Percentiles rank a stretch among this genome's conserved stretches.
phyloP scores from a whole-genome alignment of 2,329 filamentous ascomycete genomes.

The Colletotrichum sp. region DNA sequence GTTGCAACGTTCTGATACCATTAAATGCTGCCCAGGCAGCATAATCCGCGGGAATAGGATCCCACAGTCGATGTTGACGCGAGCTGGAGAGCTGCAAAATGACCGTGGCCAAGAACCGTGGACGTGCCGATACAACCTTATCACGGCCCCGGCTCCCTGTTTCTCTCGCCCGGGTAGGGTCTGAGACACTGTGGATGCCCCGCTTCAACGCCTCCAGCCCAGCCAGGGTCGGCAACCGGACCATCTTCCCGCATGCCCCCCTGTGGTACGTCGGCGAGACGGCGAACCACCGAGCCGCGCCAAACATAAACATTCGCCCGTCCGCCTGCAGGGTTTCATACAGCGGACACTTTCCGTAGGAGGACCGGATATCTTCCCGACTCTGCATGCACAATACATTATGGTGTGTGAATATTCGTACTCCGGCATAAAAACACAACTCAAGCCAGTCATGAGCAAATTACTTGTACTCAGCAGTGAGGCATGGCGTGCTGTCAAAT shows the following conservation, averaged over 20 bases:
- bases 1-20: neutral
- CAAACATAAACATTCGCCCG: neutral
- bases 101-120: neutral
- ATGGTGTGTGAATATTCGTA: neutral
- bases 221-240: neutral
- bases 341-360: neutral
- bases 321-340: neutral
- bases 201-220: neutral
- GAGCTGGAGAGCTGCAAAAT: neutral
- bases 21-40: neutral
- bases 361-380: neutral
- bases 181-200: neutral
- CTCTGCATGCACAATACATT: neutral
- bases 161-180: neutral
- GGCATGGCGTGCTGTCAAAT: neutral
- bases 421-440: neutral
- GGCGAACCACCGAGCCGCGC: neutral
- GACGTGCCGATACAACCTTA: neutral
- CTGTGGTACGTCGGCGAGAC: neutral
- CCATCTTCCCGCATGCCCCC: neutral
- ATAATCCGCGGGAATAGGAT: neutral
- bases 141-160: neutral
- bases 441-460: neutral
- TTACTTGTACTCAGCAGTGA: neutral
- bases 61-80: neutral